Base-by-base conservation (phyloP, 78 protist genomes). In the Speleostelium caveatum region DNA sequence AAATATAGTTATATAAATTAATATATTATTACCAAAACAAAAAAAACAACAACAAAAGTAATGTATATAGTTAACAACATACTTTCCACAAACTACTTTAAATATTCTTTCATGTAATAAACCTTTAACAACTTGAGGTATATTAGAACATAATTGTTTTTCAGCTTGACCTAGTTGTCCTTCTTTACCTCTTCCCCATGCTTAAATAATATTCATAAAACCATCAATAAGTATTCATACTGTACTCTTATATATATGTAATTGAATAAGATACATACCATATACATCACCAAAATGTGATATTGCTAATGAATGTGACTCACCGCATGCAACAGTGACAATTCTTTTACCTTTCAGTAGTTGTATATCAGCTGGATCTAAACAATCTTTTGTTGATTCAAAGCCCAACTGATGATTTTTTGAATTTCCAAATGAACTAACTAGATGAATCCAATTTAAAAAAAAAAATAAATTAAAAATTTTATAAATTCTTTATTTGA, bases 201-300 rank as follows among this genome's bases (percentile, higher is more conserved):
- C n/a, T n/a, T n/a, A n/a, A n/a, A n/a, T n/a, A n/a, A n/a, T n/a
- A n/a, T n/a, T n/a, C n/a, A n/a, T n/a, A n/a, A n/a, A n/a, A n/a
- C n/a, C n/a, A n/a, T n/a, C n/a, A n/a, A n/a, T n/a, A n/a, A n/a
- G n/a, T n/a, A n/a, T n/a, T n/a, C n/a, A n/a, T n/a, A n/a, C n/a
- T n/a, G n/a, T n/a, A n/a, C n/a, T n/a, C n/a, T n/a, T n/a, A n/a
- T n/a, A n/a, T n/a, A n/a, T n/a, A n/a, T n/a, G n/a, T n/a, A n/a
- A n/a, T n/a, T n/a, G n/a, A n/a, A n/a, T n/a, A n/a, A n/a, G n/a
- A n/a, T n/a, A n/a, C n/a, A n/a, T n/a, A 30, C 68, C 33, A 55
- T 88, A 88, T 26, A 88, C 73, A 88, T 88, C 94, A 17, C 94
- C 94, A 75, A 78, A 78, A 67, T 72, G 71, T 16, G 87, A 63